phyloP scores from a whole-genome alignment of 2,329 filamentous ascomycete species.

The Fusarium pseudonygamai region DNA sequence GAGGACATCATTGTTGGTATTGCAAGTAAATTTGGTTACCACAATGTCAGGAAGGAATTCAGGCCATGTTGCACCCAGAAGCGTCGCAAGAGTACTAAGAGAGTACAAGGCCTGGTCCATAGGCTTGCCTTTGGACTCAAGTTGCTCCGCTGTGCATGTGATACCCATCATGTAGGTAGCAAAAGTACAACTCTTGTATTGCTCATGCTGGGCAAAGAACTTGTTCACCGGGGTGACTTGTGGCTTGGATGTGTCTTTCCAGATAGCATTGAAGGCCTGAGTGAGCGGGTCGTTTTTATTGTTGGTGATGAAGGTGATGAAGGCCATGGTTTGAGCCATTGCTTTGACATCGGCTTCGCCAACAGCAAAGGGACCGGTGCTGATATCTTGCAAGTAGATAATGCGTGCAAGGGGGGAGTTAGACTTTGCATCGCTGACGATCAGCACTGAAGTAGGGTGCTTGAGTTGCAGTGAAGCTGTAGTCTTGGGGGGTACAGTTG shows the following conservation, averaged over 20 bases:
- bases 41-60: neutral
- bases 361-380: neutral
- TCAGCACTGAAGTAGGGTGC: neutral
- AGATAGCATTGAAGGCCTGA: neutral
- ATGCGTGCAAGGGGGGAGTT: neutral
- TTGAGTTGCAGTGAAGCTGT: neutral
- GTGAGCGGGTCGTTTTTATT: neutral
- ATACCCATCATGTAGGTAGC: conserved; percentile 7
- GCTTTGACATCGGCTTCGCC: neutral
- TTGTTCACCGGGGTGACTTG: neutral
- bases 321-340: neutral
- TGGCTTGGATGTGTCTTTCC: neutral
- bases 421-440: neutral
- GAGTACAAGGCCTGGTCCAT: neutral
- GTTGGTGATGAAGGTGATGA: neutral
- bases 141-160: neutral
- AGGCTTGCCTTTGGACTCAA: neutral
- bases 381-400: neutral
- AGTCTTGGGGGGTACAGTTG: neutral
- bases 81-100: neutral
- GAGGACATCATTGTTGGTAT: neutral
- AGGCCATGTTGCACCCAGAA: neutral
- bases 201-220: neutral
- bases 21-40: conserved; percentile 5
- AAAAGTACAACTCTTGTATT: neutral